Evolutionary conservation across 495 filamentous ascomycete genomes (phyloP), one percentile per base, ranked within the genome.

Genomic region (Xylaria bambusicola): DNA sequence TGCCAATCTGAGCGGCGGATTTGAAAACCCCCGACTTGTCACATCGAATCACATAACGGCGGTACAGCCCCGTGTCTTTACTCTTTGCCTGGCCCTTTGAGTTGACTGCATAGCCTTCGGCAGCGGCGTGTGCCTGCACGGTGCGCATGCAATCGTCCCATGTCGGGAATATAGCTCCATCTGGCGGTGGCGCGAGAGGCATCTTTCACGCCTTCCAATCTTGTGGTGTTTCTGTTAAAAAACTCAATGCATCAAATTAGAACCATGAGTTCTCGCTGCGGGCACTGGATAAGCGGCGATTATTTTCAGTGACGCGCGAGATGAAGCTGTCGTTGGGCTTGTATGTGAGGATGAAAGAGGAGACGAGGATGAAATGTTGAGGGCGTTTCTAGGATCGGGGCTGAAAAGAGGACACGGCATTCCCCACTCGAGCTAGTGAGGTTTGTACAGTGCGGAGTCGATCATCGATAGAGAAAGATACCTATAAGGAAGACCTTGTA

Each of bases 11-110:
- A 13, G 67, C 62, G 45, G 66, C 63, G 5, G 67, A 68, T 21
- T 68, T 63, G 50, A 70, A 70, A 35, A 45, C 66, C 2, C 67
- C 67, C 0, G 67, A 68, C 33, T 65, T 70, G 54, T 70, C 67
- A 52, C 67, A 70, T 21, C 65, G 65, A 40, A 70, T 68, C n/a
- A 65, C 45, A 29, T 68, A 66, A 60, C 67, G 66, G 44, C 65
- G 64, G 29, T 70, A 70, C 33, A 63, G 58, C 1, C 67, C 67
- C 20, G 67, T 66, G 31, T 62, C 57, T 46, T 66, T 68, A 5
- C 55, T 62, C 29, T 70, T 70, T 44, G 65, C 61, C 12, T 70
- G 66, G n/a, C 60, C 58, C 52, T 66, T 61, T 52, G 65, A 58
- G 10, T 65, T 64, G 23, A 70, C 58, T 31, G 67, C 67, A 24